Evolutionary conservation across 2,329 filamentous ascomycete species (phyloP), one percentile per base, ranked within the genome.

Genomic region (Diaporthe sp.): DNA sequence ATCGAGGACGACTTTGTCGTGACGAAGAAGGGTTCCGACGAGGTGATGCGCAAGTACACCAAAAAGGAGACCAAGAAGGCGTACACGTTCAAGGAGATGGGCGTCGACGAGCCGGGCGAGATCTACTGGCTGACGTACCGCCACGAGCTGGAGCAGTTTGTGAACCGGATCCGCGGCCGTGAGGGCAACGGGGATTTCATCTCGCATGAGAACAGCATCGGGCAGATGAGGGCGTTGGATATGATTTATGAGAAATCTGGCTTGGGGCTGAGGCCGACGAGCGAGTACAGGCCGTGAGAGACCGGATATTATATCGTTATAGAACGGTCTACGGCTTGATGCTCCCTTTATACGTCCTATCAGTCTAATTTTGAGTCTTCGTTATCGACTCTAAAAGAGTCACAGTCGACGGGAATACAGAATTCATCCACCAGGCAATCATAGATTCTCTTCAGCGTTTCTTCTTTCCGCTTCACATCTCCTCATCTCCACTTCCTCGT

Each of bases 111-210:
- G 55, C 79, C 81, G 4, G 81, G 83, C 13, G 82, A 85, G 79
- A 78, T 78, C 2, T 85, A 80, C 73, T 88, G 87, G 87, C 81
- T 82, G 42, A 84, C 85, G 19, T 88, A 87, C 78, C 82, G 86
- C 10, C 82, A 88, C 78, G 84, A 86, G 81, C 81, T 89, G 42
- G 87, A 89, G 79, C 82, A 85, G 75, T 89, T 89, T 78, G 86
- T 89, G 17, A 85, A 88, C 79, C 81, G 79, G 44, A 77, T 89
- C 62, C 84, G 83, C 61, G 85, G 85, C 0, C 80, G 83, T 1
- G 75, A 83, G 72, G 82, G 81, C 9, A 80, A 83, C 6, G 82
- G 81, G 1, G 74, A 82, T 3, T 88, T 87, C 85, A 80, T 89
- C 10, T 78, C 80, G 22, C 78, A 77, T 2, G 84, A 87, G 68